Base-by-base conservation (phyloP, 2,329 filamentous ascomycete species). In the Paecilomyces variotii region DNA sequence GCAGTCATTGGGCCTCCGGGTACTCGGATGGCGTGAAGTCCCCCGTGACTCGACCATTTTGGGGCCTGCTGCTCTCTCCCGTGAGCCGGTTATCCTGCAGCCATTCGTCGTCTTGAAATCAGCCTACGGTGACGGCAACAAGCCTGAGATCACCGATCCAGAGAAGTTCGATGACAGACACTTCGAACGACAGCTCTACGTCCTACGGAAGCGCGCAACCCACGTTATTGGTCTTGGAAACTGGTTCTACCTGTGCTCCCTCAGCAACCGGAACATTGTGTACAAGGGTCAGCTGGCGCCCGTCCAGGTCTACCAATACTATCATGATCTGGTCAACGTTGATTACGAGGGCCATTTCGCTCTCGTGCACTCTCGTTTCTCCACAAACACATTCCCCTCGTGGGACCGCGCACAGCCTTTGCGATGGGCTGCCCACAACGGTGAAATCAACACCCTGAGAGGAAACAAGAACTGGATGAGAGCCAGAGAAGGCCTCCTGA, bases 401-500 rank as follows among this genome's bases (percentile, higher is more conserved):
- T 97, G 93, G 93, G 94, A 97, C 76, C 89, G 93, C 79, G 94
- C 93, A 61, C 93, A 97, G 79, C 93, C 93, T 63, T 80, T 97
- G 64, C 86, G 93, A 77, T 97, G 93, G 93, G 92, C 92, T 64
- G 93, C 93, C 69, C 93, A 97, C 81, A 97, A 97, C 75, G 93
- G 93, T 82, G 93, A 97, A 79, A 97, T 97, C 73, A 97, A 97
- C 77, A 97, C 93, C 1, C 80, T 97, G 62, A 89, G 93, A 72
- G 93, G 93, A 61, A 97, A 97, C 81, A 97, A 97, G 83, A 97
- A 97, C 79, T 97, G 93, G 93, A 97, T 97, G 93, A 88, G 92
- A 67, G 93, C 93, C 62, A 87, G 93, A 71, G 93, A 97, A 79
- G 93, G 93, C 76, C 87, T 96, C 64, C 89, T 97, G 84, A 89